Base-by-base conservation (phyloP, 441 rosid species). In the Syzygium malaccense region DNA sequence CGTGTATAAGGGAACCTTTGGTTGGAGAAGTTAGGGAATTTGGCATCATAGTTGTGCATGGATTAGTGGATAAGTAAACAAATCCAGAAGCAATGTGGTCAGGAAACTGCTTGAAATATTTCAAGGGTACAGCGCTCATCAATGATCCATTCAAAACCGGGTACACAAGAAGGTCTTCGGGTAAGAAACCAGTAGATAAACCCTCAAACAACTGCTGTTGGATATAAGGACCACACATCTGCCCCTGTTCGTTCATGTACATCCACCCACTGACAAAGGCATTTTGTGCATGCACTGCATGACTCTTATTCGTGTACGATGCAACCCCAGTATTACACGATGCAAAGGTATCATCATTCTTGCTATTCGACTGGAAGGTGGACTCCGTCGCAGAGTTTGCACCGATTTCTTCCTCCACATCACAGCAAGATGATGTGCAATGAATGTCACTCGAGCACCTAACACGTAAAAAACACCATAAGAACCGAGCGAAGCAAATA, bases 141-240 rank as follows among this genome's bases (percentile, higher is more conserved):
- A 95, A 79, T 55, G 94, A 87, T 55, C 96, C 97, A 91, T 96
- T 97, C 57, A 93, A 89, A 78, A 95, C 90, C 20, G 99, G 99
- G 92, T 97, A 97, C 33, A 98, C 97, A 71, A 91, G 98, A 92
- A 98, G 98, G 88, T 97, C 98, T 64, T 94, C 95, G 0, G 99
- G 99, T 92, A 98, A 93, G 90, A 97, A 98, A 49, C 98, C 98
- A 88, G 96, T 93, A 17, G 94, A 94, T 87, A 98, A 90, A 33
- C 99, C 99, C 87, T 97, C 98, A 49, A 87, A 94, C 49, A 98
- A 90, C 91, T 98, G 99, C 51, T 97, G 95, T 85, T 95, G 97
- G 87, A 97, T 92, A 86, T 98, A 98, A 89, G 99, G 99, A 85
- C 99, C 99, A 90, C 99, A 97, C 97, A 98, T 94, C 90, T 95